phyloP scores from a whole-genome alignment of 805 yeast species.

The Yamadazyma endophytica region DNA sequence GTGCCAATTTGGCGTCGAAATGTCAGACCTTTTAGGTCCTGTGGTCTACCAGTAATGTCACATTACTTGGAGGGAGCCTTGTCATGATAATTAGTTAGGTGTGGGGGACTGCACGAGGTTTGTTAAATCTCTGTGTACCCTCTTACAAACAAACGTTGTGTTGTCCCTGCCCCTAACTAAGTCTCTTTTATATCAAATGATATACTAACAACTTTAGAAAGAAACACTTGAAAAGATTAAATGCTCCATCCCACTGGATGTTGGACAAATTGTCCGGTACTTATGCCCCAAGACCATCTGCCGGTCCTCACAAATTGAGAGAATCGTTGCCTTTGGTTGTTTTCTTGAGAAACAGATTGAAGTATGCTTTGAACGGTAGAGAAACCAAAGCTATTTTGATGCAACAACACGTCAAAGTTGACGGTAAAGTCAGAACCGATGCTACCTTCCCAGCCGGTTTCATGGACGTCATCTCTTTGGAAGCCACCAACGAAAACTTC shows the following conservation, averaged over 20 bases:
- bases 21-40: not conserved
- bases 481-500: slow-evolving; percentile 99
- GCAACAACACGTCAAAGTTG: slow-evolving; percentile 98
- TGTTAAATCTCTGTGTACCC: not conserved
- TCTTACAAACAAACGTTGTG: not conserved
- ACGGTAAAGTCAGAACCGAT: slow-evolving; percentile 99
- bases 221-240: slow-evolving; percentile 98
- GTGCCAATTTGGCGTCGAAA: too few relatives aligned
- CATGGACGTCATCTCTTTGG: slow-evolving; percentile 97
- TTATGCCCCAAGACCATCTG: slow-evolving; percentile 99
- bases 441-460: slow-evolving; percentile 98
- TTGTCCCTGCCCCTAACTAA: slow-evolving; percentile 1
- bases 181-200: not conserved
- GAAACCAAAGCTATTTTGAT: slow-evolving; percentile 96
- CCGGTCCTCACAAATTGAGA: slow-evolving; percentile 99
- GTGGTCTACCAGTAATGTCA: not conserved
- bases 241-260: slow-evolving; percentile 99
- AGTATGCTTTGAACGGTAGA: slow-evolving; percentile 98
- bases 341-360: slow-evolving; percentile 96
- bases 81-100: slow-evolving; percentile 37
- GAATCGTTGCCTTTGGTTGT: slow-evolving; percentile 96
- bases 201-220: slow-evolving; percentile 48
- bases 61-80: slow-evolving; percentile 42
- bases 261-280: slow-evolving; percentile 99
- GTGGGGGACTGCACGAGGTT: not conserved